These are phyloP conservation scores for Neonectria faginata DNA, from an alignment of 2,329 filamentous ascomycete species.

Conservation along the genomic window DNA sequence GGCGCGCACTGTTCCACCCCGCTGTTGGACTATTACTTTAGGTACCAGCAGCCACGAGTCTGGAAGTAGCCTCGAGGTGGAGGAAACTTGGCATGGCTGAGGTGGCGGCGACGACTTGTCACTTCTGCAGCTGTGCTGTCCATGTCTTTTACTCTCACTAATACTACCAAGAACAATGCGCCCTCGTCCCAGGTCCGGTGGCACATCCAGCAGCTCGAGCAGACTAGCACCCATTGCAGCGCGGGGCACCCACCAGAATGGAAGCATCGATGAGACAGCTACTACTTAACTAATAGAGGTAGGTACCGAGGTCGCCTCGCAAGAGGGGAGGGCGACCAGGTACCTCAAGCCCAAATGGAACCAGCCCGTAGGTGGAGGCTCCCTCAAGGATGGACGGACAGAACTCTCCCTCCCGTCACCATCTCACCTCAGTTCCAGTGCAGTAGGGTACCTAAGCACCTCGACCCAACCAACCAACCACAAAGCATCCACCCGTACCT, in stretches of 20 bases:
- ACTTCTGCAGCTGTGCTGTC: neutral
- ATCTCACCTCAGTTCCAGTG: slow-evolving; percentile 1
- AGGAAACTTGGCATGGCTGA: neutral
- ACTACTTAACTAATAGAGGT: too few species aligned
- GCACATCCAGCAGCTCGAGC: neutral
- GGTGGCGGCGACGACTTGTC: neutral
- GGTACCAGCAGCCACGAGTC: slow-evolving; percentile 14
- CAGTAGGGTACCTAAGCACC: slow-evolving; percentile 18
- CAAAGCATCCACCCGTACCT: slow-evolving; percentile 32
- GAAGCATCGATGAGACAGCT: neutral
- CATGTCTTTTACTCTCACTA: neutral
- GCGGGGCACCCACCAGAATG: slow-evolving; percentile 1
- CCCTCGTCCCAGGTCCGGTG: neutral
- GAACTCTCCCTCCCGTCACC: slow-evolving; percentile 11
- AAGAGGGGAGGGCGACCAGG: neutral
- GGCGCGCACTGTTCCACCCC: slow-evolving; percentile 2
- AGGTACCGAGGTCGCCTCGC: neutral
- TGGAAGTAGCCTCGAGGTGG: neutral
- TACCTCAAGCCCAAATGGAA: slow-evolving; percentile 15
- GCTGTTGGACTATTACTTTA: slow-evolving; percentile 12
- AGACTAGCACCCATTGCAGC: slow-evolving; percentile 1
- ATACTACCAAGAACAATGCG: neutral
- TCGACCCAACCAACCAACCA: slow-evolving; percentile 27
- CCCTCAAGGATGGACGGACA: slow-evolving; percentile 3
- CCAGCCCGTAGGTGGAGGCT: neutral